Conservation (phyloP, 257 asterid species). For the Gynochthodes officinalis region DNA sequence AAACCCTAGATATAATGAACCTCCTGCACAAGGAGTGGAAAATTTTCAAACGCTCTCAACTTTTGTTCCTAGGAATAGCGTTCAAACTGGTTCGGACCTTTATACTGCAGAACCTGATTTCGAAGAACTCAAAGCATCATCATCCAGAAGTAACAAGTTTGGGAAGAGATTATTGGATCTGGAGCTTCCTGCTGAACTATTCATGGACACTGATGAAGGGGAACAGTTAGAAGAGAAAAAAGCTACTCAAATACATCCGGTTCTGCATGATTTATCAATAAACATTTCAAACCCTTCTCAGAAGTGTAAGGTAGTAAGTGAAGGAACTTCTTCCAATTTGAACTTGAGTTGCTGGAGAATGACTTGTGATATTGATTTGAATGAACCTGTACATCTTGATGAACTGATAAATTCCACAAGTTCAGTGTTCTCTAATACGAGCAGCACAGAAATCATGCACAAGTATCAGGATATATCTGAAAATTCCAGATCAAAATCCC, state of each 20-base stretch:
- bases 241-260: slow-evolving; percentile 19
- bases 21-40: slow-evolving; percentile 23
- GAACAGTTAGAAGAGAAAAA: slow-evolving; percentile 30
- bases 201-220: slow-evolving; percentile 29
- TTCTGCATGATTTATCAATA: slow-evolving; percentile 13
- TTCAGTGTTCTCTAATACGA: slow-evolving; percentile 24
- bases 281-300: slow-evolving; percentile 13
- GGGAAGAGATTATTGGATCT: slow-evolving; percentile 44
- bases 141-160: slow-evolving; percentile 10
- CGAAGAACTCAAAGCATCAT: slow-evolving; percentile 25
- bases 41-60: slow-evolving; percentile 28
- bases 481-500: slow-evolving; percentile 22
- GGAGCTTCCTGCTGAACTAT: slow-evolving; percentile 40
- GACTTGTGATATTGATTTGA: slow-evolving; percentile 52
- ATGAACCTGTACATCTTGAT: slow-evolving; percentile 44
- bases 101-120: slow-evolving; percentile 19
- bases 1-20: slow-evolving; percentile 21
- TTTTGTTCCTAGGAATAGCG: slow-evolving; percentile 13
- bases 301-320: slow-evolving; percentile 25
- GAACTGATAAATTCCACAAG: slow-evolving; percentile 36
- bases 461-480: slow-evolving; percentile 24
- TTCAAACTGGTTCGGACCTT: slow-evolving; percentile 18
- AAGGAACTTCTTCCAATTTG: slow-evolving; percentile 25
- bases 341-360: slow-evolving; percentile 26
- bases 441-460: slow-evolving; percentile 23